Conservation (phyloP, 83 land plant species). For the Diphasiastrum complanatum region DNA sequence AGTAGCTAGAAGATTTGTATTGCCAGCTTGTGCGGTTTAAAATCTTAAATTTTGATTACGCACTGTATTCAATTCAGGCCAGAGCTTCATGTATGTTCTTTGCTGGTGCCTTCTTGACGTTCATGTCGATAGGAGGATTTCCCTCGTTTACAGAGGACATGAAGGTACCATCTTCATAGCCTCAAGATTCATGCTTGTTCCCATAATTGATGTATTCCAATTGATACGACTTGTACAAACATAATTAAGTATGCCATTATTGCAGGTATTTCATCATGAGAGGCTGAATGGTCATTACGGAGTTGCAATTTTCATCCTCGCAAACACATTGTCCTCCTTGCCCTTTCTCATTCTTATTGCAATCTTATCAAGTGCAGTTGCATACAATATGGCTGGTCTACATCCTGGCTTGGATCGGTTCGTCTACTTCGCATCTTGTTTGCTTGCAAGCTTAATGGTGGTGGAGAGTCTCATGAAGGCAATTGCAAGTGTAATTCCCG, state of each 20-base stretch:
- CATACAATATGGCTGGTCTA: constrained; percentile 39
- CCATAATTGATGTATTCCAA: not conserved
- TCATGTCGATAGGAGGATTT: constrained; percentile 20
- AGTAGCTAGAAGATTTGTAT: too few species aligned
- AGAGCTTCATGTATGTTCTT: constrained; percentile 2
- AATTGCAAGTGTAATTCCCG: constrained; percentile 45
- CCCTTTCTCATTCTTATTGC: constrained; percentile 37
- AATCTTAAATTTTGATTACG: not conserved
- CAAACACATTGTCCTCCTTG: constrained; percentile 35
- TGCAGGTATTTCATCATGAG: constrained; percentile 44
- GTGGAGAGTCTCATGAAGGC: constrained; percentile 62
- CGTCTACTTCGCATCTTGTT: constrained; percentile 24
- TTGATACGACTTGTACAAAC: too few species aligned
- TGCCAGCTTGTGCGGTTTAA: not conserved
- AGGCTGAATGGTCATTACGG: constrained; percentile 52
- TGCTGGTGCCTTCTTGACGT: constrained; percentile 9
- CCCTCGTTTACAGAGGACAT: constrained; percentile 24
- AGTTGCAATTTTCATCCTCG: constrained; percentile 28
- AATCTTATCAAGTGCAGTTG: constrained; percentile 25
- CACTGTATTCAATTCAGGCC: constrained; percentile 5
- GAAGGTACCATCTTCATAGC: constrained; percentile 10
- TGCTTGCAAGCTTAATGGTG: constrained; percentile 36
- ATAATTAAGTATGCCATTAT: not conserved
- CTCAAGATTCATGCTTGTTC: not conserved
- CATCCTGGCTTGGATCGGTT: constrained; percentile 31